phyloP scores from a whole-genome alignment of 2,329 filamentous ascomycete species.

The Trichoderma harzianum region DNA sequence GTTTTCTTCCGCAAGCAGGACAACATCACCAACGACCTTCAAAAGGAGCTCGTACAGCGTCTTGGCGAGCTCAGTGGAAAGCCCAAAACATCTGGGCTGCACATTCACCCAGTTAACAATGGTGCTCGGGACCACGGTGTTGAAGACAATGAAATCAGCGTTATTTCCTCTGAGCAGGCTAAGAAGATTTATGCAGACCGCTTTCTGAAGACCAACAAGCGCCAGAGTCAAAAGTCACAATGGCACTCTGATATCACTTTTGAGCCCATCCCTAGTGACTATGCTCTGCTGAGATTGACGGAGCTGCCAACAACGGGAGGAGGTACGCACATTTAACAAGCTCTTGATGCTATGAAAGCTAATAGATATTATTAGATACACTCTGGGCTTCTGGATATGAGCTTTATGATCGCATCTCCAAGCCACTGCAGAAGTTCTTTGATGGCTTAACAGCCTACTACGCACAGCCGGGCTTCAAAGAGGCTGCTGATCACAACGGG shows the following conservation, averaged over 20 bases:
- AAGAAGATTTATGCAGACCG: slow-evolving; percentile 48
- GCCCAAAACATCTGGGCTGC: slow-evolving; percentile 47
- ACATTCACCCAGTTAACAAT: slow-evolving; percentile 54
- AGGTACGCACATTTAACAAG: slow-evolving; percentile 28
- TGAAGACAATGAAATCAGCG: slow-evolving; percentile 41
- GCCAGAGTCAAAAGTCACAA: slow-evolving; percentile 23
- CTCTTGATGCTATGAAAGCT: background rate
- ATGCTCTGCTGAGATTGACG: slow-evolving; percentile 56
- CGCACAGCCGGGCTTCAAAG: slow-evolving; percentile 47
- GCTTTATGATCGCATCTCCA: slow-evolving; percentile 53
- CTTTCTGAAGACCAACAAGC: slow-evolving; percentile 34
- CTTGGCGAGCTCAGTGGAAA: slow-evolving; percentile 34
- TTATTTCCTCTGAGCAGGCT: slow-evolving; percentile 42
- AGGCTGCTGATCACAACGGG: slow-evolving; percentile 46
- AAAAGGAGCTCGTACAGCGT: slow-evolving; percentile 37
- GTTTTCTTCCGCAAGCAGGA: slow-evolving; percentile 38
- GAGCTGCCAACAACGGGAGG: slow-evolving; percentile 55
- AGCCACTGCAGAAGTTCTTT: slow-evolving; percentile 44
- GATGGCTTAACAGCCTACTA: slow-evolving; percentile 48
- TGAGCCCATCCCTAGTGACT: slow-evolving; percentile 50
- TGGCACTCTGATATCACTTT: slow-evolving; percentile 52
- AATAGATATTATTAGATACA: slow-evolving; percentile 26
- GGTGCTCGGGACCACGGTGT: slow-evolving; percentile 45
- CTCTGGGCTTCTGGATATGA: slow-evolving; percentile 63
- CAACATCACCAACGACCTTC: slow-evolving; percentile 33